Percentiles rank a stretch among this genome's conserved stretches.
Conservation (phyloP, 1,284 basidiomycete species). For the Ceraceosorus bombacis region DNA sequence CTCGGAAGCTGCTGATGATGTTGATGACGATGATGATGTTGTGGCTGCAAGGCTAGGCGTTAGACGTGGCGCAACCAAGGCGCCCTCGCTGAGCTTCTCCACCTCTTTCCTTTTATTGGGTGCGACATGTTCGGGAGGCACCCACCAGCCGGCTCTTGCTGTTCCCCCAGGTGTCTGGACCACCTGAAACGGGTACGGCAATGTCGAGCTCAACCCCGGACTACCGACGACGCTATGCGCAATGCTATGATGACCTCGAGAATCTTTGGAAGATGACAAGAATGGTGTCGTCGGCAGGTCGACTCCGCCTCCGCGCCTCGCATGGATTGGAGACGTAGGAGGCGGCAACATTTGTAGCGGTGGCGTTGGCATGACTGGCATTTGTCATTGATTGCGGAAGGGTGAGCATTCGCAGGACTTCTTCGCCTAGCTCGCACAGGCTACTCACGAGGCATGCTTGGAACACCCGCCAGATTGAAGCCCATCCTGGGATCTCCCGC, state of each 20-base stretch:
- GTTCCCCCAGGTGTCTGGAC: constrained; percentile 39
- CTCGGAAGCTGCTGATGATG: no score
- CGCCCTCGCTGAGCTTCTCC: neutral
- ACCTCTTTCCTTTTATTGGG: constrained; percentile 15
- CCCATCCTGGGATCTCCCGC: constrained; percentile 22
- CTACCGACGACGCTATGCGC: constrained; percentile 20
- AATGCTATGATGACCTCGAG: constrained; percentile 10
- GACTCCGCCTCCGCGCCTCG: constrained; percentile 11
- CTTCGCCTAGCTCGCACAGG: neutral
- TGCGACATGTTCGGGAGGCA: constrained; percentile 26
- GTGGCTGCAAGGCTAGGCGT: neutral
- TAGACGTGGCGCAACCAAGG: neutral
- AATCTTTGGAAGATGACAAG: constrained; percentile 15
- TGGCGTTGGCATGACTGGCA: constrained; percentile 29
- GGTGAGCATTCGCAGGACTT: neutral
- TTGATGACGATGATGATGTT: neutral
- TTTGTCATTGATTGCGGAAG: neutral
- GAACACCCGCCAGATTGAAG: constrained; percentile 33
- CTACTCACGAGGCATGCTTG: constrained; percentile 28
- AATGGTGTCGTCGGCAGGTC: constrained; percentile 8
- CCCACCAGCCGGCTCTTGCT: constrained; percentile 36
- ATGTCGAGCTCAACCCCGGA: constrained; percentile 25
- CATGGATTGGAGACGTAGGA: constrained; percentile 22
- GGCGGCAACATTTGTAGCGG: constrained; percentile 38
- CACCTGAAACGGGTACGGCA: constrained; percentile 36